These are phyloP conservation scores for Actinomortierella ambigua DNA, from an alignment of 371 early-diverging fungal species.

Conservation along the genomic window DNA sequence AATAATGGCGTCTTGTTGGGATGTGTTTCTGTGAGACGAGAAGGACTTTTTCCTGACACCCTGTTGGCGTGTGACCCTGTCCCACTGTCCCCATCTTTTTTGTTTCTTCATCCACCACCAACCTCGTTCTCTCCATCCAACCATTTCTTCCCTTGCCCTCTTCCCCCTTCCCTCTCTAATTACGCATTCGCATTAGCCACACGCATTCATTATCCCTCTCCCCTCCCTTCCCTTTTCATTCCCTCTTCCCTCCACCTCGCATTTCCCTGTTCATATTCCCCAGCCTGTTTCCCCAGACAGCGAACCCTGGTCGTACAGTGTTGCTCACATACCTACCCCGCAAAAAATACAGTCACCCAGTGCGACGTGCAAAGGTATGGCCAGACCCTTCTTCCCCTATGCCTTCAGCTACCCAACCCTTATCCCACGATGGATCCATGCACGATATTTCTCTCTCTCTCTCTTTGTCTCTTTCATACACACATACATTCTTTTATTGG, in stretches of 20 bases:
- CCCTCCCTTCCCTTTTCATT: not conserved
- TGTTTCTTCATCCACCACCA: not conserved
- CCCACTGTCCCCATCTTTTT: not conserved
- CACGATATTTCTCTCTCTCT: conserved; percentile 1
- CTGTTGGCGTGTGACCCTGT: not conserved
- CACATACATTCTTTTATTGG: not conserved
- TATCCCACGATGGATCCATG: no score
- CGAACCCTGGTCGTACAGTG: no score
- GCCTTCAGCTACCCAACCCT: no score
- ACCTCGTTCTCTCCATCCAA: not conserved
- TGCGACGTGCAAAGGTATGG: no score
- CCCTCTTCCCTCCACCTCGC: conserved; percentile 4
- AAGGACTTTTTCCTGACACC: no score
- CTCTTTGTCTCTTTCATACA: not conserved
- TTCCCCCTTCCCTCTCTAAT: not conserved
- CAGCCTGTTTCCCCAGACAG: not conserved
- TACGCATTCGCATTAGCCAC: conserved; percentile 1
- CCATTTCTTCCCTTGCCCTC: not conserved
- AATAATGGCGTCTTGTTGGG: no score
- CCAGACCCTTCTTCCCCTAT: not conserved
- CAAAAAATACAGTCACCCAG: no score
- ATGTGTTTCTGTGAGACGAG: no score
- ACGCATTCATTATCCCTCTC: not conserved
- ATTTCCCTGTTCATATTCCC: not conserved
- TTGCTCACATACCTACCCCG: no score